A percentile compares a stretch with the other conserved stretches of the same genome.
These are phyloP conservation scores for Claviceps paspali DNA, from an alignment of 2,329 filamentous ascomycete genomes.

Conservation along the genomic window DNA sequence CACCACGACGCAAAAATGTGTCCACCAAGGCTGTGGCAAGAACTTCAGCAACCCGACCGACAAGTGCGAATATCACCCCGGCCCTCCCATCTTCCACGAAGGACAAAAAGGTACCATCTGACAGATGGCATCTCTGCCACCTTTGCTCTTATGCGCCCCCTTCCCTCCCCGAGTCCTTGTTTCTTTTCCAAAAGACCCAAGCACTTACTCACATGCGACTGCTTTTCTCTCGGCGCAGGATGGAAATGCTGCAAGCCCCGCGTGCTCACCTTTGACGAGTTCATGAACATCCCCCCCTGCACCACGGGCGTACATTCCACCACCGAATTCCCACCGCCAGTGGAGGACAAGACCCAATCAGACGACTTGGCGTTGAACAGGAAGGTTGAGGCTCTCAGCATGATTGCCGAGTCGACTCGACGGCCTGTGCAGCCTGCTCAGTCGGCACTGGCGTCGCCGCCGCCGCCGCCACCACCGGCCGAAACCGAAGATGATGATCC, in stretches of 20 bases:
- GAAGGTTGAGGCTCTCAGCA: conserved; percentile 37
- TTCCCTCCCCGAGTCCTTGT: too few relatives aligned
- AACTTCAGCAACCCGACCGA: conserved; percentile 67
- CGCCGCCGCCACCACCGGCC: conserved; percentile 48
- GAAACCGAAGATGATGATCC: conserved; percentile 85
- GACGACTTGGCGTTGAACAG: conserved; percentile 25
- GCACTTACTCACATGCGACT: not conserved
- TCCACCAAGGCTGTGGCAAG: conserved; percentile 93
- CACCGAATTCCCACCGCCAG: conserved; percentile 52
- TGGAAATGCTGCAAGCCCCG: conserved; percentile 99
- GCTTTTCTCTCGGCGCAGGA: conserved; percentile 34
- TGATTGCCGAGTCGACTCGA: conserved; percentile 22
- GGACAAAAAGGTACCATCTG: conserved; percentile 73
- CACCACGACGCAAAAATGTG: conserved; percentile 76
- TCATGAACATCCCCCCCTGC: conserved; percentile 83
- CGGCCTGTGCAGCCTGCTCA: conserved; percentile 26
- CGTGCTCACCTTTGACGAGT: conserved; percentile 95
- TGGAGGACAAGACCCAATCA: conserved; percentile 40
- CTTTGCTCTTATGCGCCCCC: not conserved
- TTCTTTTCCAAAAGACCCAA: too few relatives aligned
- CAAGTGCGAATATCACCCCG: conserved; percentile 81
- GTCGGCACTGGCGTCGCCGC: conserved; percentile 35
- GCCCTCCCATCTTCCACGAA: conserved; percentile 90
- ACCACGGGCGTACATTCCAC: conserved; percentile 86
- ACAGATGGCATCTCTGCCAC: not conserved